Evolutionary conservation across 805 yeast genomes (phyloP), one percentile per base, ranked within the genome.

Genomic region (Starmerella etchellsii): DNA sequence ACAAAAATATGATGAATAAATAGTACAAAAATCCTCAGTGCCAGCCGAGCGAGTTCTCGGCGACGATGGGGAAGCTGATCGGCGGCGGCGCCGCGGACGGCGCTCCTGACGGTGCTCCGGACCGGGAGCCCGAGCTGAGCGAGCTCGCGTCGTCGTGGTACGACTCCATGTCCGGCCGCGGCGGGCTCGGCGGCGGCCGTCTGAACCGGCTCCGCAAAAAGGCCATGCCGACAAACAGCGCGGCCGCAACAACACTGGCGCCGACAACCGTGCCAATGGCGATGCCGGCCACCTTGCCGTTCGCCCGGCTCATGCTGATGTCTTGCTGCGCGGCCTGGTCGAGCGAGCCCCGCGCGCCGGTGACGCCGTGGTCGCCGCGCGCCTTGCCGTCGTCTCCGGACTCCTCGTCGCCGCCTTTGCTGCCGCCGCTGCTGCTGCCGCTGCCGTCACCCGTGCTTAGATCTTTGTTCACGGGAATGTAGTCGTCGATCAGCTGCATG

Each of bases 191-290:
- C 44, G 51, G 50, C 44, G 43, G 24, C 65, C 73, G 49, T 65
- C 63, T 55, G 70, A 68, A 55, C 72, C 70, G 48, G 73, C 63
- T 41, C 24, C 39, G 34, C 32, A 40, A 22, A 13, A 34, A 30
- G 22, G 39, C 9, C 26, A 41, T 41, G 4, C 26, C 31, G 23
- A 47, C 3, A 14, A 75, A 64, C 66, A 84, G 69, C 18, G 73
- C 61, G 0, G 73, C 66, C 54, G 81, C 71, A 57, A 81, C 81
- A 9, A 73, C 63, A 7, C 71, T 64, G 34, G 82, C 78, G 40
- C 95, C 96, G 13, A 73, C 74, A 24, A 82, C 76, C 6, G 93
- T 76, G 35, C 96, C 95, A 31, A 83, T 69, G 13, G 88, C 77
- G 39, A 85, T 72, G 28, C 94, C 95, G 21, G 81, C 78, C 20